Evolutionary conservation across 352 stramenopile species (phyloP).

Genomic region (Phytophthora hybrid): DNA sequence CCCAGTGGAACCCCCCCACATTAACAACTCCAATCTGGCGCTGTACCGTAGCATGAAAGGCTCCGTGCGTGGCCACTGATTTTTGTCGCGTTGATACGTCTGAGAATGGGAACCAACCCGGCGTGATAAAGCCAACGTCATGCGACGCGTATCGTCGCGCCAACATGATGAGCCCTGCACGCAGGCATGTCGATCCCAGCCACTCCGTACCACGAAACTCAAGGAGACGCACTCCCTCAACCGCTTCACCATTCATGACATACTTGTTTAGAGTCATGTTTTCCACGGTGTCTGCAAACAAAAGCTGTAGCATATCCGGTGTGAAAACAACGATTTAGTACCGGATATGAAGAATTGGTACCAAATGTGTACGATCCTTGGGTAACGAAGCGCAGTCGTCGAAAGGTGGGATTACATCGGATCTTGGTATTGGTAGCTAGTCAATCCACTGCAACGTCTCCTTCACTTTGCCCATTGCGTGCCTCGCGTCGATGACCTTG

Average conservation of each 20-base stretch:
- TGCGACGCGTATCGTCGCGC: not conserved
- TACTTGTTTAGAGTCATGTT: conserved; percentile 18
- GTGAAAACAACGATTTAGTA: not conserved
- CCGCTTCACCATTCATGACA: not conserved
- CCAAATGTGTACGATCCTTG: conserved; percentile 6
- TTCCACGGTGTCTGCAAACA: not conserved
- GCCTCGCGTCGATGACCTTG: not conserved
- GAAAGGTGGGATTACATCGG: not conserved
- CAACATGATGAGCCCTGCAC: conserved; percentile 1
- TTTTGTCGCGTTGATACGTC: not conserved
- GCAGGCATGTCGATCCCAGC: conserved; percentile 12
- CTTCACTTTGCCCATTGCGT: not conserved
- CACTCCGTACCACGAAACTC: conserved; percentile 8
- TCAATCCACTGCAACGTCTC: not conserved
- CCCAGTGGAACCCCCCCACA: not conserved
- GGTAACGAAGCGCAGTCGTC: not conserved
- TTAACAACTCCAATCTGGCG: conserved; percentile 13
- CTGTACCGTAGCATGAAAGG: not conserved
- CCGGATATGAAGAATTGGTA: conserved; percentile 1
- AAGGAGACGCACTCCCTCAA: conserved; percentile 14
- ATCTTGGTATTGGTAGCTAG: not conserved
- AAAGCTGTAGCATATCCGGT: conserved; percentile 9
- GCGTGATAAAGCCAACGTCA: conserved; percentile 1
- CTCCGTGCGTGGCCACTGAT: not conserved
- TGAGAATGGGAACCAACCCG: conserved; percentile 7